phyloP scores from a whole-genome alignment of 345 rosid genomes.

The Arabidopsis suecica region DNA sequence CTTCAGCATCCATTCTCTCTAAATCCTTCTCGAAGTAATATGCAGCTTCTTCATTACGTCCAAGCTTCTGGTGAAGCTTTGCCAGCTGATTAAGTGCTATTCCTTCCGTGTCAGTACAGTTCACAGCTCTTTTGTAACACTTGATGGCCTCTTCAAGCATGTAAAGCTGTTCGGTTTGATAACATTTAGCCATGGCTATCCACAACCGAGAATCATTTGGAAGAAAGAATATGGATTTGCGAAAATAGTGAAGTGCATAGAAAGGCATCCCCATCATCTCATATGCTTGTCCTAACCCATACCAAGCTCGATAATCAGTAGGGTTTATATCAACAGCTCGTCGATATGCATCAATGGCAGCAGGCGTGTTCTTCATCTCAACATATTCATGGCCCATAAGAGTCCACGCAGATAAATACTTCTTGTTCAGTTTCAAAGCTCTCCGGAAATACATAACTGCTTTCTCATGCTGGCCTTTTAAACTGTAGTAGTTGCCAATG shows the following conservation, averaged over 20 bases:
- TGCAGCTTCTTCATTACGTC: conserved; percentile 82
- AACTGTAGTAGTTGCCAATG: conserved; percentile 95
- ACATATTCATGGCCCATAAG: conserved; percentile 98
- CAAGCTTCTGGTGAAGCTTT: conserved; percentile 72
- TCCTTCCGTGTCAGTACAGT: conserved; percentile 85
- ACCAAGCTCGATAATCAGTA: conserved; percentile 94
- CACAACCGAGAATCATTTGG: conserved; percentile 91
- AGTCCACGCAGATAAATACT: conserved; percentile 94
- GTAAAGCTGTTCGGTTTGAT: conserved; percentile 81
- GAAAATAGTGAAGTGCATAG: conserved; percentile 94
- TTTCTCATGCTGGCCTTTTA: conserved; percentile 95
- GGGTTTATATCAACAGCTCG: conserved; percentile 93
- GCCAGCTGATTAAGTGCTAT: conserved; percentile 89
- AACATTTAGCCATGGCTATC: conserved; percentile 99
- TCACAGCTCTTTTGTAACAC: conserved; percentile 89
- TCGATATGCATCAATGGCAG: conserved; percentile 96
- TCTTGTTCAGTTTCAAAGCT: conserved; percentile 93
- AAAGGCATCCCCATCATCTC: conserved; percentile 96
- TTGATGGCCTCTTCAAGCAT: conserved; percentile 95
- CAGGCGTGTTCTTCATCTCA: conserved; percentile 96
- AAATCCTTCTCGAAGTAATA: conserved; percentile 87
- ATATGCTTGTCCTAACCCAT: conserved; percentile 95
- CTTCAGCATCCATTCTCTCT: conserved; percentile 96
- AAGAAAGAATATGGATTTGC: conserved; percentile 87
- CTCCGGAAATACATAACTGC: conserved; percentile 91